Percentiles rank a stretch among this genome's conserved stretches.
Conservation (phyloP, 768 basidiomycete genomes). For the Cyclocybe aegerita region DNA sequence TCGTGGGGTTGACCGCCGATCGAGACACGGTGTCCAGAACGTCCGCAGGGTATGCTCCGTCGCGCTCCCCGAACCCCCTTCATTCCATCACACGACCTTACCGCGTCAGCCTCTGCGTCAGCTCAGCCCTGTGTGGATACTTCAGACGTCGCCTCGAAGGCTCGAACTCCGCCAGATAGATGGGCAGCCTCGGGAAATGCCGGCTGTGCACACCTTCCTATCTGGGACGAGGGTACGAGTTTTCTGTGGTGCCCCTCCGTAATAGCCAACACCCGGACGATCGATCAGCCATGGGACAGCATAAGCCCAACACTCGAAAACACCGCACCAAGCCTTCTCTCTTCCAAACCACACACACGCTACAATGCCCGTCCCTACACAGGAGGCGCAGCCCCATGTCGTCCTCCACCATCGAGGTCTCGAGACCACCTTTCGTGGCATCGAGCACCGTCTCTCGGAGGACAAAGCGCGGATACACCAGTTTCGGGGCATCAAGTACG, state of each 20-base stretch:
- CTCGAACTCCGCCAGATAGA: not conserved
- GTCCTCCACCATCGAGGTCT: constrained; percentile 54
- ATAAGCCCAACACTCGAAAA: constrained; percentile 8
- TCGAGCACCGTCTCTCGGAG: constrained; percentile 61
- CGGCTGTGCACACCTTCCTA: constrained; percentile 25
- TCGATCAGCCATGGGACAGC: constrained; percentile 33
- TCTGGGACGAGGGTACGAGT: constrained; percentile 26
- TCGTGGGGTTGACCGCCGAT: too few species aligned
- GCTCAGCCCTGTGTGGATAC: too few species aligned
- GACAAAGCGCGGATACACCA: constrained; percentile 59
- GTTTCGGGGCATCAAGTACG: constrained; percentile 79
- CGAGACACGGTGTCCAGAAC: too few species aligned
- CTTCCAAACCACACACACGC: constrained; percentile 16
- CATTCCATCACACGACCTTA: too few species aligned
- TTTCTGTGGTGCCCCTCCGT: constrained; percentile 24
- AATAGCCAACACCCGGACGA: constrained; percentile 27
- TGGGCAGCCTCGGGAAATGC: constrained; percentile 11
- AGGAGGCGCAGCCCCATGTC: constrained; percentile 21
- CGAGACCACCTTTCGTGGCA: constrained; percentile 63
- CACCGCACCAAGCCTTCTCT: constrained; percentile 10
- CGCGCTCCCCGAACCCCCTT: too few species aligned
- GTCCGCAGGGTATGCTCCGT: too few species aligned
- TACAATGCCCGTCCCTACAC: constrained; percentile 28
- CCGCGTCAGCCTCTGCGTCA: too few species aligned
- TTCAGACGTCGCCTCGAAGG: not conserved